These are phyloP conservation scores for Colletotrichum phormii DNA, from an alignment of 2,329 filamentous ascomycete species.

Conservation along the genomic window DNA sequence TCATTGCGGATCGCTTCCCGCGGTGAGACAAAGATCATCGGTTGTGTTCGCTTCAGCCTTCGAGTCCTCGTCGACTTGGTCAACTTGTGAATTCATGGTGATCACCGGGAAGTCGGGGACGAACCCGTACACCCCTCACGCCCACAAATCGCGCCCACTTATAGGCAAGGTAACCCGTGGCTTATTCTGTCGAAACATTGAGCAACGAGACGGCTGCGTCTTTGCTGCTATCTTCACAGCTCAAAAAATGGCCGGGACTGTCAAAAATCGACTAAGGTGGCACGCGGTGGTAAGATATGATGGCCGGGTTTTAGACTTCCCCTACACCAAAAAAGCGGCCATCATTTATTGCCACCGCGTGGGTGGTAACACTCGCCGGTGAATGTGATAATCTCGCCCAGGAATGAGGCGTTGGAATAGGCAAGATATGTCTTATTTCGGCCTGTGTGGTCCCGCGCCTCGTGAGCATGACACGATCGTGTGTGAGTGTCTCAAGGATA, in stretches of 20 bases:
- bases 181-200: not conserved
- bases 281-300: no score
- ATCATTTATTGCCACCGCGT: no score
- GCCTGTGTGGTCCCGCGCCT: not conserved
- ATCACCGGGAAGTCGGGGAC: not conserved
- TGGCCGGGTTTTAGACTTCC: no score
- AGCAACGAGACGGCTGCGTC: not conserved
- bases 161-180: not conserved
- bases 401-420: slow-evolving; percentile 3
- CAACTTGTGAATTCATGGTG: slow-evolving; percentile 24
- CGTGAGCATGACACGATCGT: not conserved
- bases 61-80: not conserved
- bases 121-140: not conserved
- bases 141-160: not conserved
- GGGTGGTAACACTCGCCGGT: not conserved
- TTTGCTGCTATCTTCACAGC: not conserved
- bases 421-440: slow-evolving; percentile 8
- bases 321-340: no score
- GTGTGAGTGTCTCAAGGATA: not conserved
- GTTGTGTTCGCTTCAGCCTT: not conserved
- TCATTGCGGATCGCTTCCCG: slow-evolving; percentile 26
- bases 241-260: not conserved
- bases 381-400: not conserved
- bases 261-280: no score
- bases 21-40: slow-evolving; percentile 23